Conservation (phyloP, 139 green algal species). For the Nannochloris sp. region DNA sequence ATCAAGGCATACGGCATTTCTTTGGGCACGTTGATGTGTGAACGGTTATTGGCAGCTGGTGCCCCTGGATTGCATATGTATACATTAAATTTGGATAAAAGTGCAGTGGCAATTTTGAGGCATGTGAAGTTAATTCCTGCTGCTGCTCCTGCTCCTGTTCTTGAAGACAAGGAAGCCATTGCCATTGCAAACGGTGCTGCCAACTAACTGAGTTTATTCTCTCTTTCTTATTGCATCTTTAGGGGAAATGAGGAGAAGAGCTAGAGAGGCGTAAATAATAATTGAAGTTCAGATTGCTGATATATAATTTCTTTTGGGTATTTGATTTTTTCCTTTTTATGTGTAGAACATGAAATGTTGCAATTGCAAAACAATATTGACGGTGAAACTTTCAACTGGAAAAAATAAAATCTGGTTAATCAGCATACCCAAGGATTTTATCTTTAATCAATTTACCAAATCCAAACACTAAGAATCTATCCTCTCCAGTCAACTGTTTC, state of each 20-base stretch:
- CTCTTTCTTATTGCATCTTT: not conserved
- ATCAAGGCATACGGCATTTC: slow-evolving; percentile 80
- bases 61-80: slow-evolving; percentile 92
- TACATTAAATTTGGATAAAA: slow-evolving; percentile 86
- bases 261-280: too few relatives aligned
- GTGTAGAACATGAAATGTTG: too few relatives aligned
- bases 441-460: slow-evolving; percentile 33
- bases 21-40: slow-evolving; percentile 84
- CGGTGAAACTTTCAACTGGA: too few relatives aligned
- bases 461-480: slow-evolving; percentile 42
- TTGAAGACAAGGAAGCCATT: too few relatives aligned
- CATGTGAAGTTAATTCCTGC: slow-evolving; percentile 61
- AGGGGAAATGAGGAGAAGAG: not conserved
- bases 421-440: slow-evolving; percentile 28
- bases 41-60: slow-evolving; percentile 64
- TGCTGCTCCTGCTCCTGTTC: too few relatives aligned
- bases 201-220: too few relatives aligned
- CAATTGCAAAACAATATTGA: too few relatives aligned
- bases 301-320: too few relatives aligned
- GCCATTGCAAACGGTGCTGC: too few relatives aligned
- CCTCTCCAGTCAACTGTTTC: slow-evolving; percentile 22
- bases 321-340: too few relatives aligned
- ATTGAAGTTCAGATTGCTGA: too few relatives aligned
- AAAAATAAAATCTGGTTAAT: not conserved
- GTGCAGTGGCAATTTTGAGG: slow-evolving; percentile 73